Conservation (phyloP, 106 monocot genomes). For the Vanilla planifolia region DNA sequence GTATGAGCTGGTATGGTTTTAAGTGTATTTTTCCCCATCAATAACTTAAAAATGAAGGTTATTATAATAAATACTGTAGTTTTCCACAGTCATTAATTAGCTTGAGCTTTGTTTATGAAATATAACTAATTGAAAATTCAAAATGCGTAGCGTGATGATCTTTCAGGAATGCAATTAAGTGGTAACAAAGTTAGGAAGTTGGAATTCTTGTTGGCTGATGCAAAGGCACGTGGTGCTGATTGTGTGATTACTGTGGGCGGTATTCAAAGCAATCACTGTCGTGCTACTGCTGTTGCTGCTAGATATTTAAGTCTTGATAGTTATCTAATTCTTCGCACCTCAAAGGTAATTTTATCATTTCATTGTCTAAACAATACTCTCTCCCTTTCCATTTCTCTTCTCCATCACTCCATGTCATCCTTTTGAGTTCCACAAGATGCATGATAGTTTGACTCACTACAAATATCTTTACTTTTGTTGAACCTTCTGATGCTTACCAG, state of each 20-base stretch:
- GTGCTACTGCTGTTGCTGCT: slow-evolving; percentile 94
- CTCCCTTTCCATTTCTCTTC: neutral
- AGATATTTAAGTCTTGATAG: slow-evolving; percentile 90
- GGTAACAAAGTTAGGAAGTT: slow-evolving; percentile 99
- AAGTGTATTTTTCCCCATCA: neutral
- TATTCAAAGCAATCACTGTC: slow-evolving; percentile 97
- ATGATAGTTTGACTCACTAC: neutral
- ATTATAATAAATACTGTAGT: too few relatives aligned
- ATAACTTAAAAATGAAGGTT: neutral
- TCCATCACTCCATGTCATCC: neutral
- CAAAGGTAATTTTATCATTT: slow-evolving; percentile 51
- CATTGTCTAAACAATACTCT: neutral
- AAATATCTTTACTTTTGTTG: too few relatives aligned
- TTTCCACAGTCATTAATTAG: neutral
- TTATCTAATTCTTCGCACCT: slow-evolving; percentile 89
- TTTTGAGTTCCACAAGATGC: neutral
- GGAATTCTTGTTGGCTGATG: slow-evolving; percentile 91
- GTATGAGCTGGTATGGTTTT: slow-evolving; percentile 14
- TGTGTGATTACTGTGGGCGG: slow-evolving; percentile 93
- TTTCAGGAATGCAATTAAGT: slow-evolving; percentile 96
- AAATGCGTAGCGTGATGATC: slow-evolving; percentile 73
- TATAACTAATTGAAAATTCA: slow-evolving; percentile 9
- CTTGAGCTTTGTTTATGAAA: neutral
- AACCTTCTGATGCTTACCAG: slow-evolving; percentile 23
- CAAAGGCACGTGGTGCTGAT: slow-evolving; percentile 71